Evolutionary conservation across 495 filamentous ascomycete genomes (phyloP), one percentile per base, ranked within the genome.

Genomic region (Choiromyces venosus): DNA sequence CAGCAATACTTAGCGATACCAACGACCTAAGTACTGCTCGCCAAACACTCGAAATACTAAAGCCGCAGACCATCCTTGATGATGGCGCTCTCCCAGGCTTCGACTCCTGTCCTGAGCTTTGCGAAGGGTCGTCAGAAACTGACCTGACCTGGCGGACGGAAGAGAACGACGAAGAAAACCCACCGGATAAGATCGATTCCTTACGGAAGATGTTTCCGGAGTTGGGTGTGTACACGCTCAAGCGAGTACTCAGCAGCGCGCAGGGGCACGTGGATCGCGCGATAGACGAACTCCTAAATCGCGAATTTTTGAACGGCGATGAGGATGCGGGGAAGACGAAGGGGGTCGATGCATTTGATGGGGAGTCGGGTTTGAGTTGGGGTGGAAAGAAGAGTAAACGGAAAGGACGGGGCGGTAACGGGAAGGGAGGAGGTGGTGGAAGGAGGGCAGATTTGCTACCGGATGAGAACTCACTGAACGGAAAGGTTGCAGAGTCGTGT

Each of bases 231-330:
- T 88, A 90, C 73, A 88, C 90, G 65, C 85, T 97, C 25, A 83
- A 84, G 46, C 86, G 87, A 70, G 87, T 87, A 0, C 82, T 97
- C 66, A 87, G 87, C 78, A 91, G 91, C 74, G 86, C 83, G 65
- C 83, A 87, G 56, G 86, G 88, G 4, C 86, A 92, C 78, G 84
- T 89, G 29, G 85, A 86, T n/a, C 85, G 85, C 29, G 87, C 93
- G 1, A 89, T 96, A 75, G 93, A 99, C 80, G 89, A 92, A 66
- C 84, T 99, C 4, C 85, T 97, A 16, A 95, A 90, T 71, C 85
- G 90, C 8, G 86, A 89, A 14, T 92, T 88, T 80, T 88, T 97
- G 21, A 87, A 91, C 56, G 86, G 92, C 42, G 82, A 84, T 4
- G 84, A 84, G 2, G 84, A 86, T 35, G 77, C 82, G 1, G 78